Percentiles rank a stretch among this genome's conserved stretches.
phyloP scores from a whole-genome alignment of 352 stramenopile genomes.

The Phytophthora ohioensis region DNA sequence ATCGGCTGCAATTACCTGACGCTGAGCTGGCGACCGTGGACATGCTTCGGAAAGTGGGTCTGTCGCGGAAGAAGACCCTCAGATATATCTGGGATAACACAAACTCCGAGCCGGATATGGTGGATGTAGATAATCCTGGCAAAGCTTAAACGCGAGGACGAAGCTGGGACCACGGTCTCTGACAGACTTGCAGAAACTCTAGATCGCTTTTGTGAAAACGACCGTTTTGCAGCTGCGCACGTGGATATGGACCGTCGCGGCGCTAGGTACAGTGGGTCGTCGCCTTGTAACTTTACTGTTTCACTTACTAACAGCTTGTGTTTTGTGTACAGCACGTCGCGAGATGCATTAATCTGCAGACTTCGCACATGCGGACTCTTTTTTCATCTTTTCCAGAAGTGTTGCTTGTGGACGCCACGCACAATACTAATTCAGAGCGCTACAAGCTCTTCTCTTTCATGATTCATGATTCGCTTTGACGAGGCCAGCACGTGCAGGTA shows the following conservation, averaged over 20 bases:
- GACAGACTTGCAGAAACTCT: slow-evolving; percentile 1
- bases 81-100: slow-evolving; percentile 3
- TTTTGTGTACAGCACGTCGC: neutral
- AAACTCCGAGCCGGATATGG: neutral
- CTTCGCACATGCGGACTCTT: neutral
- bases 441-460: slow-evolving; percentile 36
- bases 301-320: neutral
- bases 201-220: slow-evolving; percentile 7
- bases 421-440: slow-evolving; percentile 10
- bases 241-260: neutral
- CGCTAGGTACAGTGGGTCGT: neutral
- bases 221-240: neutral
- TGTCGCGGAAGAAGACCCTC: neutral
- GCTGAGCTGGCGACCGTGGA: neutral
- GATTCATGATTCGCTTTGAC: slow-evolving; percentile 15
- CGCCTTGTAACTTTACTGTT: no score
- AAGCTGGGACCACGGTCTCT: neutral
- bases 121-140: slow-evolving; percentile 5
- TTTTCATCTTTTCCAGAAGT: neutral
- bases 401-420: slow-evolving; percentile 16
- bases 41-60: slow-evolving; percentile 1
- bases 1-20: neutral
- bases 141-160: slow-evolving; percentile 1
- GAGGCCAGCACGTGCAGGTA: slow-evolving; percentile 29
- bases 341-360: neutral